phyloP scores from a whole-genome alignment of 371 early-diverging fungal species.

The Mucor racemosus region DNA sequence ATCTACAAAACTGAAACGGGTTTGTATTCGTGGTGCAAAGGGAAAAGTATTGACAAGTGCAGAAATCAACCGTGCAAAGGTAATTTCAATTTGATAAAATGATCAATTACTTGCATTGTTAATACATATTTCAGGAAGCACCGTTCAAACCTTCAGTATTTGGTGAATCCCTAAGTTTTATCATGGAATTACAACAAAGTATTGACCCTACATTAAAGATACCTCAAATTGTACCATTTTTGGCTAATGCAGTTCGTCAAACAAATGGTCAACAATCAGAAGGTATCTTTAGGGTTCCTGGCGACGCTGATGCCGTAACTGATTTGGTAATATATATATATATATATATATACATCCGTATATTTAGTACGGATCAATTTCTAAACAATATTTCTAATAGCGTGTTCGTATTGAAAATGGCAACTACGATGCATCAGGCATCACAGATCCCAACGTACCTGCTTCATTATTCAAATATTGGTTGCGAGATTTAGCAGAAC shows the following conservation, averaged over 20 bases:
- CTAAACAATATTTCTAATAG: slow-evolving; percentile 24
- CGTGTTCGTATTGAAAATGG: slow-evolving; percentile 86
- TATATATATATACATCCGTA: background rate
- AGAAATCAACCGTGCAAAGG: slow-evolving; percentile 84
- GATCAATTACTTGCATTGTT: no score
- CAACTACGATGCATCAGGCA: slow-evolving; percentile 67
- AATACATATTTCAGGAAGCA: slow-evolving; percentile 58
- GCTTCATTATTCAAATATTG: slow-evolving; percentile 92
- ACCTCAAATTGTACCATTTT: slow-evolving; percentile 86
- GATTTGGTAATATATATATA: slow-evolving; percentile 59
- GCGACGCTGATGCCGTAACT: slow-evolving; percentile 89
- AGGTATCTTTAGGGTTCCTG: slow-evolving; percentile 98
- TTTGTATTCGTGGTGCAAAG: slow-evolving; percentile 79
- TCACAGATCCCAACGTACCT: slow-evolving; percentile 90
- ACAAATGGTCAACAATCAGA: slow-evolving; percentile 84
- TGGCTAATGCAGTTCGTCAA: slow-evolving; percentile 75
- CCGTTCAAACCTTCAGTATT: slow-evolving; percentile 91
- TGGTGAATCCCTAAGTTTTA: slow-evolving; percentile 85
- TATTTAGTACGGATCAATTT: no score
- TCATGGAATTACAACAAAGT: slow-evolving; percentile 71
- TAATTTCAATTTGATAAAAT: slow-evolving; percentile 26
- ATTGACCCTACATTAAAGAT: slow-evolving; percentile 50
- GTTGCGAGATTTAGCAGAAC: slow-evolving; percentile 92
- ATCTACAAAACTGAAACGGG: slow-evolving; percentile 68
- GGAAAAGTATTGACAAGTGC: slow-evolving; percentile 74